Percentiles rank a stretch among this genome's conserved stretches.
phyloP scores from a whole-genome alignment of 805 yeast genomes.

The Vanderwaltozyma verrucispora region DNA sequence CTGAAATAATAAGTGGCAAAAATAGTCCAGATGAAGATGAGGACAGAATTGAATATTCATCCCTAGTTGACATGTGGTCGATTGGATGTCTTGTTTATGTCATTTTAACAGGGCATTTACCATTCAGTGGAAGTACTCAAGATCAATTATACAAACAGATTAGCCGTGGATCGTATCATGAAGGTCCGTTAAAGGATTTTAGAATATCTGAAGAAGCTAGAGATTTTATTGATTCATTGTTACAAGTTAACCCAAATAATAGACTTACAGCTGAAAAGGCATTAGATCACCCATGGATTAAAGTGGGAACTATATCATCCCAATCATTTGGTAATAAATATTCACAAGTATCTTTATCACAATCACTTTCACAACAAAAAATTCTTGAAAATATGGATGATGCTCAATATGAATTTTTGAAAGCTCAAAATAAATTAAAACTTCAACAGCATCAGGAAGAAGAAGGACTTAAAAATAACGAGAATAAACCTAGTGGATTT shows the following conservation, averaged over 20 bases:
- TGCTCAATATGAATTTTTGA: slow-evolving; percentile 23
- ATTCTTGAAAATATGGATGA: slow-evolving; percentile 30
- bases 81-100: slow-evolving; percentile 92
- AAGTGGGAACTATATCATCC: slow-evolving; percentile 6
- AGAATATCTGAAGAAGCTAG: slow-evolving; percentile 59
- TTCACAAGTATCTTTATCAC: slow-evolving; percentile 50
- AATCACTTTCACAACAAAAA: slow-evolving; percentile 60
- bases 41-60: slow-evolving; percentile 47
- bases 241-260: slow-evolving; percentile 65
- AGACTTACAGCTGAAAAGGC: slow-evolving; percentile 74
- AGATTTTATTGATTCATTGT: slow-evolving; percentile 57
- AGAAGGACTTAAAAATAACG: slow-evolving; percentile 3
- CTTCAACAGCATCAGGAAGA: slow-evolving; percentile 9
- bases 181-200: slow-evolving; percentile 56
- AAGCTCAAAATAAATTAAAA: slow-evolving; percentile 14
- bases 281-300: slow-evolving; percentile 74
- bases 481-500: slow-evolving; percentile 13
- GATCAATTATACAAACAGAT: slow-evolving; percentile 74
- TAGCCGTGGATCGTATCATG: slow-evolving; percentile 67
- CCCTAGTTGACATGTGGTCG: slow-evolving; percentile 95
- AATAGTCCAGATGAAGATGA: slow-evolving; percentile 12
- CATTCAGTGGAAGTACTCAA: slow-evolving; percentile 90
- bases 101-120: slow-evolving; percentile 82
- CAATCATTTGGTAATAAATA: slow-evolving; percentile 1
- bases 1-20: slow-evolving; percentile 60